Conservation (phyloP, 345 rosid genomes). For the Kernera saxatilis region DNA sequence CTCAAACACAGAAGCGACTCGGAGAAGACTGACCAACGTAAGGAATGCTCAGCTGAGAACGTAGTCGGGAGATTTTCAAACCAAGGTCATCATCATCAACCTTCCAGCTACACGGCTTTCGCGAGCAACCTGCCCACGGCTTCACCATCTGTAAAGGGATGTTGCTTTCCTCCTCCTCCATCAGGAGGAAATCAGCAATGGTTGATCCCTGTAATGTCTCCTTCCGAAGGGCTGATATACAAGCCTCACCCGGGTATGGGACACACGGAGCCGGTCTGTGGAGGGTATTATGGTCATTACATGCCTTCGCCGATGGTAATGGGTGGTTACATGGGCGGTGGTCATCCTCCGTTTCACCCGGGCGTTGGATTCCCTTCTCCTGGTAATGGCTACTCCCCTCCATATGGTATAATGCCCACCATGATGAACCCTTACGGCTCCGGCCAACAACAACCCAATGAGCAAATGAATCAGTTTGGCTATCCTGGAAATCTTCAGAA, state of each 20-base stretch:
- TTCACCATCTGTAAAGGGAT: constrained; percentile 10
- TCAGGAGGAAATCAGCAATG: constrained; percentile 59
- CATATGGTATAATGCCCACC: constrained; percentile 49
- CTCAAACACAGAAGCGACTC: constrained; percentile 33
- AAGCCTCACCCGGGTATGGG: constrained; percentile 69
- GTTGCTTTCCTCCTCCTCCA: constrained; percentile 48
- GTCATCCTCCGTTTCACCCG: constrained; percentile 36
- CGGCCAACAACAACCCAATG: constrained; percentile 35
- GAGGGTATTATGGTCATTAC: constrained; percentile 44
- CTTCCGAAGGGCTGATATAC: constrained; percentile 83
- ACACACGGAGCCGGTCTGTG: constrained; percentile 48
- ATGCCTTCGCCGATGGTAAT: constrained; percentile 40
- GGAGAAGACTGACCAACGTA: constrained; percentile 31
- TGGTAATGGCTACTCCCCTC: constrained; percentile 61
- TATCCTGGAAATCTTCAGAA: constrained; percentile 31
- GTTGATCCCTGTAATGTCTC: constrained; percentile 88
- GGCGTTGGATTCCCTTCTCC: constrained; percentile 49
- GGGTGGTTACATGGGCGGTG: constrained; percentile 29
- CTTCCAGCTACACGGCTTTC: constrained; percentile 36
- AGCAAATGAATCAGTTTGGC: constrained; percentile 42
- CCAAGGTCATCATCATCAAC: constrained; percentile 34
- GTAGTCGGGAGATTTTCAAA: constrained; percentile 5
- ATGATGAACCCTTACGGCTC: constrained; percentile 44
- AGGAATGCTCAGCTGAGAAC: constrained; percentile 31
- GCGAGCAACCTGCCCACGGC: neutral